Evolutionary conservation across 345 rosid genomes (phyloP).

Genomic region (Arabidopsis thaliana): TAIR10.1 NC_003074.8:18221501-18222000

Average conservation of each 20-base stretch:
- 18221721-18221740: neutral
- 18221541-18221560: conserved; percentile 50
- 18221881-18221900: too few species aligned
- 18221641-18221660: neutral
- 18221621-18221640: neutral
- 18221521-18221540: too few species aligned
- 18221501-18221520: neutral
- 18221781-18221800: conserved; percentile 54
- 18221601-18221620: conserved; percentile 49
- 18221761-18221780: conserved; percentile 62
- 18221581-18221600: conserved; percentile 60
- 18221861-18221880: neutral
- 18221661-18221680: too few species aligned
- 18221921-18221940: too few species aligned
- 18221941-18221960: too few species aligned
- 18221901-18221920: too few species aligned
- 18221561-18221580: conserved; percentile 57
- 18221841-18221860: conserved; percentile 58
- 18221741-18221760: conserved; percentile 63
- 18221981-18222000: too few species aligned
- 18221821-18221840: conserved; percentile 42
- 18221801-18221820: conserved; percentile 62
- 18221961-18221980: too few species aligned
- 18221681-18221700: too few species aligned
- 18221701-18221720: neutral